Conservation (phyloP, 805 yeast species). For the Lipomyces orientalis region DNA sequence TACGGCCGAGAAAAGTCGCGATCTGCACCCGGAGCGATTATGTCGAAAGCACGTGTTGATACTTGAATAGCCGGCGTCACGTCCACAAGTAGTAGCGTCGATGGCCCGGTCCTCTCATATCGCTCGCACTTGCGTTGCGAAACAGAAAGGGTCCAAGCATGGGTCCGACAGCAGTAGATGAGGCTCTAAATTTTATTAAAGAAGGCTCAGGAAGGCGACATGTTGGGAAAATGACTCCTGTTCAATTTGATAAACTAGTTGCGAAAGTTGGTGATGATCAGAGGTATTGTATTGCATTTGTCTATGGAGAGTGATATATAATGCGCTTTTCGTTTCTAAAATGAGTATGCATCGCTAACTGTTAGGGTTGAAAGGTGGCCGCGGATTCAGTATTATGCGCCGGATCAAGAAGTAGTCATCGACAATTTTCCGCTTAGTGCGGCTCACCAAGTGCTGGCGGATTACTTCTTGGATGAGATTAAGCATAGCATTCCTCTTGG, state of each 20-base stretch:
- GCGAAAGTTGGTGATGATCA: background rate
- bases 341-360: background rate
- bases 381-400: conserved; percentile 1
- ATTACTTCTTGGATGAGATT: background rate
- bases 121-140: background rate
- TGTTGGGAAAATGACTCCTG: background rate
- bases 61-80: background rate
- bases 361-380: background rate
- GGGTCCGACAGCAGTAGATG: background rate
- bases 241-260: background rate
- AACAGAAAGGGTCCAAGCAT: background rate
- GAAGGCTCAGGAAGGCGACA: background rate
- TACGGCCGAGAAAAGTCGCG: background rate
- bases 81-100: background rate
- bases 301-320: background rate
- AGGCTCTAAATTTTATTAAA: background rate
- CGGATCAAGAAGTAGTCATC: conserved; percentile 1
- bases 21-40: background rate
- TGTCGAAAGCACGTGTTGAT: conserved; percentile 4
- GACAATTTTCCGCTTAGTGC: background rate
- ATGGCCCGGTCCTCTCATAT: conserved; percentile 1
- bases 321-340: too few relatives aligned
- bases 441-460: background rate
- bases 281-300: background rate
- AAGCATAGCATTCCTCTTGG: background rate